These are phyloP conservation scores for Backusella luteola DNA, from an alignment of 192 early-diverging fungal species.

Conservation along the genomic window DNA sequence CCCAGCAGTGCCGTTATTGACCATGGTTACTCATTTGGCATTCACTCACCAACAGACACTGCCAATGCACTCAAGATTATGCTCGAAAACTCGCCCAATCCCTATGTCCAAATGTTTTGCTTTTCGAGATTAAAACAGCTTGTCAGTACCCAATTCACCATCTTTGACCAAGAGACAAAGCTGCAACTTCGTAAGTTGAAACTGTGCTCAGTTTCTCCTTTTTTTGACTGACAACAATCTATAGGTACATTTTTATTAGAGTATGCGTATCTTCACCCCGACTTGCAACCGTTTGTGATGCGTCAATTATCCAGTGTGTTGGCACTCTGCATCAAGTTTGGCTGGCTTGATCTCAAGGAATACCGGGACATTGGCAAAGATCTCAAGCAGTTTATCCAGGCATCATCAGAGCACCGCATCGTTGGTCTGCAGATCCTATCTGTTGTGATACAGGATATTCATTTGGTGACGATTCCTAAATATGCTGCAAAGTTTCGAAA, in stretches of 20 bases:
- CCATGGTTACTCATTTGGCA: slow-evolving; percentile 22
- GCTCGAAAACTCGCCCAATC: slow-evolving; percentile 57
- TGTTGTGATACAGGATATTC: slow-evolving; percentile 73
- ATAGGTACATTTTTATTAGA: slow-evolving; percentile 62
- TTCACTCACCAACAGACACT: slow-evolving; percentile 58
- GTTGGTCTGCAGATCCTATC: slow-evolving; percentile 68
- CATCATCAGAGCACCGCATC: slow-evolving; percentile 53
- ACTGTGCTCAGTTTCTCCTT: background rate
- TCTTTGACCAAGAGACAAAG: slow-evolving; percentile 31
- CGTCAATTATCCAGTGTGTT: slow-evolving; percentile 58
- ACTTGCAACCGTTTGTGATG: slow-evolving; percentile 56
- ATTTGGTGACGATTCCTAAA: slow-evolving; percentile 52
- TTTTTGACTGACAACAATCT: too few species aligned
- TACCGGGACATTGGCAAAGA: slow-evolving; percentile 57
- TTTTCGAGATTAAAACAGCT: slow-evolving; percentile 54
- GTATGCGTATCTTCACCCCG: slow-evolving; percentile 53
- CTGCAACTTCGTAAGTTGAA: slow-evolving; percentile 24
- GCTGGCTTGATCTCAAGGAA: slow-evolving; percentile 71
- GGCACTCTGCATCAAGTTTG: slow-evolving; percentile 61
- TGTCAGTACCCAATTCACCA: slow-evolving; percentile 41
- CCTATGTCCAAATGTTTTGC: slow-evolving; percentile 67
- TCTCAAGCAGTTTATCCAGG: slow-evolving; percentile 55
- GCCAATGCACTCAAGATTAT: slow-evolving; percentile 53
- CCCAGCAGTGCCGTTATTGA: background rate
- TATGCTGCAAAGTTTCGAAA: slow-evolving; percentile 69